Conservation (phyloP, 23 red algal genomes). For the Agarophyton chilense region DNA sequence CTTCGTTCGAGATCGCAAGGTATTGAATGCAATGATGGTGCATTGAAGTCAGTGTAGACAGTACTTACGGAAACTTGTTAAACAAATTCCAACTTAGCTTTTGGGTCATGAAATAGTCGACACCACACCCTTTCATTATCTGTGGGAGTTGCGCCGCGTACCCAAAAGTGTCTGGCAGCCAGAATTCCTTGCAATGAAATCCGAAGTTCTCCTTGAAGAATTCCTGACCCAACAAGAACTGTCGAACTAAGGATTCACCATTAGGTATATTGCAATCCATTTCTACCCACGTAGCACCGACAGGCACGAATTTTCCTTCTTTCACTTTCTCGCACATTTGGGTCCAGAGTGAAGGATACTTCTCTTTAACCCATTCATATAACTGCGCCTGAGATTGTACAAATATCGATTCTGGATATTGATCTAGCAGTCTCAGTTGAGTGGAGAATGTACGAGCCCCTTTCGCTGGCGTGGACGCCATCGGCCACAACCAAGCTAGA, state of each 20-base stretch:
- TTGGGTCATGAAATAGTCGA: conserved; percentile 80
- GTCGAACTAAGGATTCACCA: conserved; percentile 71
- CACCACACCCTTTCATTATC: conserved; percentile 59
- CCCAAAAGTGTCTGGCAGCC: conserved; percentile 84
- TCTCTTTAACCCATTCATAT: conserved; percentile 76
- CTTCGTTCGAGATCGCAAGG: too few species aligned
- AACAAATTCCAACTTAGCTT: conserved; percentile 89
- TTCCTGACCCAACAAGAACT: conserved; percentile 81
- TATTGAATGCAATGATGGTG: not conserved
- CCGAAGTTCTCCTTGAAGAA: conserved; percentile 76
- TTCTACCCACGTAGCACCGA: conserved; percentile 87
- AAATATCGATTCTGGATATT: conserved; percentile 70
- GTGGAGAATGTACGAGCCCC: conserved; percentile 77
- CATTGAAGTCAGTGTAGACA: not conserved
- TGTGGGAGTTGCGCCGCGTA: conserved; percentile 76
- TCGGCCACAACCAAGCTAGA: conserved; percentile 81
- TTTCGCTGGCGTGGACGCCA: conserved; percentile 76
- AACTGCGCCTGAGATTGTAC: conserved; percentile 78
- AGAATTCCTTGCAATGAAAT: conserved; percentile 54
- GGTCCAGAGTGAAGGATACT: conserved; percentile 64
- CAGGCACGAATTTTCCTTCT: conserved; percentile 50
- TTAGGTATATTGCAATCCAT: conserved; percentile 87
- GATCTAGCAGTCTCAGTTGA: conserved; percentile 64
- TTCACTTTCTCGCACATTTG: conserved; percentile 47
- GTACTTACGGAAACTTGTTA: conserved; percentile 83